phyloP scores from a whole-genome alignment of 2,329 filamentous ascomycete species.

The Karstenula rhodostoma region DNA sequence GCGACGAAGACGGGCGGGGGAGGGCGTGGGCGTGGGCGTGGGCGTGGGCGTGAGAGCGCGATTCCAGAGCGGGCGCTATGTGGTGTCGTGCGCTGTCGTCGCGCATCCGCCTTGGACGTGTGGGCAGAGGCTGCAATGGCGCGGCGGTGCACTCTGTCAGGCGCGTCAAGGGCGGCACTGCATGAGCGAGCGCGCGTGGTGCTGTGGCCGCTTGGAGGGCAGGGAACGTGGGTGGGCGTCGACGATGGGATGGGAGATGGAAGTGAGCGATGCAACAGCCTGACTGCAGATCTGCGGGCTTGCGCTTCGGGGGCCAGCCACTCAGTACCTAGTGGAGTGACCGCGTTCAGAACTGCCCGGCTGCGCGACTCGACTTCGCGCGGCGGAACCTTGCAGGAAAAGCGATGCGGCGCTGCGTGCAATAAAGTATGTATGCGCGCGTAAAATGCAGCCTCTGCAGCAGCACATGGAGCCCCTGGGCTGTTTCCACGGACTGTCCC shows the following conservation, averaged over 20 bases:
- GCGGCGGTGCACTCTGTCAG: conserved; percentile 30
- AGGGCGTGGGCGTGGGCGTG: neutral
- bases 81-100: conserved; percentile 36
- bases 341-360: neutral
- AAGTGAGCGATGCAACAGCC: conserved; percentile 7
- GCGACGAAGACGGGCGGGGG: conserved; percentile 27
- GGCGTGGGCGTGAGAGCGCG: conserved; percentile 24
- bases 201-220: conserved; percentile 35
- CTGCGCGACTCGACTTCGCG: neutral
- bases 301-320: conserved; percentile 1
- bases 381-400: neutral
- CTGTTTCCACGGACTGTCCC: neutral
- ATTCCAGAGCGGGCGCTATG: conserved; percentile 35
- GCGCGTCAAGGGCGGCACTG: conserved; percentile 35
- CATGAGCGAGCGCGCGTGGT: conserved; percentile 34
- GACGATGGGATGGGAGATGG: conserved; percentile 38
- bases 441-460: neutral
- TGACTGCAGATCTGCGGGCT: conserved; percentile 7
- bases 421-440: neutral
- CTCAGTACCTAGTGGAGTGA: neutral
- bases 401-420: neutral
- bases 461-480: conserved; percentile 3
- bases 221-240: conserved; percentile 35
- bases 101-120: conserved; percentile 41
- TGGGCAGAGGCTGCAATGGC: conserved; percentile 33